Base-by-base conservation (phyloP, 2,329 filamentous ascomycete genomes). In the Aspergillus phoenicis region DNA sequence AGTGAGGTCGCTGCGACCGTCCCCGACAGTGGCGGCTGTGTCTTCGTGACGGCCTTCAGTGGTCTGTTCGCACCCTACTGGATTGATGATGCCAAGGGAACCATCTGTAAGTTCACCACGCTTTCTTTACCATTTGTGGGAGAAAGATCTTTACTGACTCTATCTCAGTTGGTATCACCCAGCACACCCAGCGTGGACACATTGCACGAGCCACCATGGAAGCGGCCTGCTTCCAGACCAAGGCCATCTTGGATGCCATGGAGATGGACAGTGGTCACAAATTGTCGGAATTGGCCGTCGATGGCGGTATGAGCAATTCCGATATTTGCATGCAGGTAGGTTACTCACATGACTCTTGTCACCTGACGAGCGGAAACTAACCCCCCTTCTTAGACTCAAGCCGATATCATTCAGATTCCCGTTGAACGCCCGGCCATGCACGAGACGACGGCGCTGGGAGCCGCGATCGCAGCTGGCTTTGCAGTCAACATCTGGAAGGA, bases 31-130 rank as follows among this genome's bases (percentile, higher is more conserved):
- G 93, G 92, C 58, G 93, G 93, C 7, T 89, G 93, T 58, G 86
- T 93, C 17, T 88, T 97, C 70, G 93, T 97, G 62, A 96, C 93
- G 2, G 93, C 93, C 1, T 97, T 97, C 74, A 93, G 89, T 75
- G 93, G 93, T 57, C 84, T 97, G 2, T 96, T 96, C 73, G 93
- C 93, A 1, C 93, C 93, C 0, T 96, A 97, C 77, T 97, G 93
- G 93, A 94, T 96, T 63, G 92, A 96, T 73, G 91, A 96, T 77
- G 92, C 92, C 20, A 90, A 93, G 75, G 93, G 93, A 61, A 96
- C 93, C 5, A 87, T 95, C 59, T 93, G 85, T 88, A 80, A 78
- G 84, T 80, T 28, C 26, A 11, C 49, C 11, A n/a, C 56, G 2
- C 8, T 0, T 17, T 36, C 8, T 20, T 17, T 30, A 11, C 11